Conservation (phyloP, 2,329 filamentous ascomycete genomes). For the Parafenestella ontariensis region DNA sequence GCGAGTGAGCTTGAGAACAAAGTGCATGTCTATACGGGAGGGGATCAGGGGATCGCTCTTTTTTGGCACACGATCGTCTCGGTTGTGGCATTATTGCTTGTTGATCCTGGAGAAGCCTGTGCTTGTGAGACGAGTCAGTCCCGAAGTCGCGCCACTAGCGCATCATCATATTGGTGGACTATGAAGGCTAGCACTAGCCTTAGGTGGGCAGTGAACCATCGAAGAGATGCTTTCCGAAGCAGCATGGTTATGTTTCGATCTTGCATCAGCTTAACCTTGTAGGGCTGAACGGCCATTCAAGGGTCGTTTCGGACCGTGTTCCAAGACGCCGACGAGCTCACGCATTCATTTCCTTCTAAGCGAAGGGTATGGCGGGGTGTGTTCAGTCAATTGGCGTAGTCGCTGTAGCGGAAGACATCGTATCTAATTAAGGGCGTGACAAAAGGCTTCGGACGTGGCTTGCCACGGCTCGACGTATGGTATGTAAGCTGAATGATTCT, state of each 20-base stretch:
- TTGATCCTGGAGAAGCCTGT: too few relatives aligned
- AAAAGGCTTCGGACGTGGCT: conserved; percentile 8
- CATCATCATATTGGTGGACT: too few relatives aligned
- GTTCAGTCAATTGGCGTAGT: background rate
- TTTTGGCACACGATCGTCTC: too few relatives aligned
- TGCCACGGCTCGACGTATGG: conserved; percentile 1
- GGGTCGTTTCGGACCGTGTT: background rate
- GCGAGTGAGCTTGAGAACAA: too few relatives aligned
- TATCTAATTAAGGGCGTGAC: background rate
- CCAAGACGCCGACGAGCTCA: background rate
- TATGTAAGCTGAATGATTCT: conserved; percentile 5
- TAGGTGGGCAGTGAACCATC: background rate
- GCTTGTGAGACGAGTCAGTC: too few relatives aligned
- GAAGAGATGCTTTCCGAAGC: background rate
- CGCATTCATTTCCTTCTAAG: background rate
- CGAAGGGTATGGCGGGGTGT: background rate
- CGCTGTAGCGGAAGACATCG: background rate
- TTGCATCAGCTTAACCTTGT: background rate
- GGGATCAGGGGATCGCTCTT: too few relatives aligned
- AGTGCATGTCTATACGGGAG: too few relatives aligned
- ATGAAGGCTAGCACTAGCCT: too few relatives aligned
- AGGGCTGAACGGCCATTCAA: background rate
- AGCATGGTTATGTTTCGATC: background rate
- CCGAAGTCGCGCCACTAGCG: too few relatives aligned
- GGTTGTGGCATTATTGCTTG: too few relatives aligned